A percentile compares a stretch with the other conserved stretches of the same genome.
Evolutionary conservation across 441 rosid species (phyloP).

Genomic region (Pelargonium citronellum): DNA sequence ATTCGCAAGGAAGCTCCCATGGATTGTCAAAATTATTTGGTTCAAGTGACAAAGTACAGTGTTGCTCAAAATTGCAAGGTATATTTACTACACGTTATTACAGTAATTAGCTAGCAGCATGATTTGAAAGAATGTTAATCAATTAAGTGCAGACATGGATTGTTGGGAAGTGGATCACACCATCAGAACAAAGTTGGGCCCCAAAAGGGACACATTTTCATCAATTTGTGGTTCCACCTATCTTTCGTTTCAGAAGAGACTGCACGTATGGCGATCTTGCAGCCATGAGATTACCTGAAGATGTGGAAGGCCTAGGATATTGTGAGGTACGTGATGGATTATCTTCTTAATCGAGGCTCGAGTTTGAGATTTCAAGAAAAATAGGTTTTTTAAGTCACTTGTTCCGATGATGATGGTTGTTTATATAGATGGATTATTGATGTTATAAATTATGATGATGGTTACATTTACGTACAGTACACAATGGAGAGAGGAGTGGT

Average conservation of each 20-base stretch:
- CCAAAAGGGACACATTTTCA: slow-evolving; percentile 87
- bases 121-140: neutral
- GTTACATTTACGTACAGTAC: slow-evolving; percentile 42
- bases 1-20: slow-evolving; percentile 74
- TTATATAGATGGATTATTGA: neutral
- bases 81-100: neutral
- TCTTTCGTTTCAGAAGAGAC: slow-evolving; percentile 58
- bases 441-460: neutral
- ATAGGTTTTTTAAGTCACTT: neutral
- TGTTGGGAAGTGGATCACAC: slow-evolving; percentile 93
- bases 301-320: slow-evolving; percentile 76
- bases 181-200: slow-evolving; percentile 82
- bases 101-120: too few species aligned
- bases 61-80: slow-evolving; percentile 89
- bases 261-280: slow-evolving; percentile 94
- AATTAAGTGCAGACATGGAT: slow-evolving; percentile 65
- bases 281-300: slow-evolving; percentile 81
- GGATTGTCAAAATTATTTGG: slow-evolving; percentile 67
- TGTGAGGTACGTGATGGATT: slow-evolving; percentile 57
- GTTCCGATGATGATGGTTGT: neutral
- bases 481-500: slow-evolving; percentile 91
- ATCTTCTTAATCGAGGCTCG: neutral
- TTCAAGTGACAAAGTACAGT: slow-evolving; percentile 86
- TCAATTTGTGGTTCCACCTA: slow-evolving; percentile 94
- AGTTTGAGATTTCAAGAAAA: too few species aligned